Base-by-base conservation (phyloP, 2,329 filamentous ascomycete genomes). In the Capronia coronata region DNA sequence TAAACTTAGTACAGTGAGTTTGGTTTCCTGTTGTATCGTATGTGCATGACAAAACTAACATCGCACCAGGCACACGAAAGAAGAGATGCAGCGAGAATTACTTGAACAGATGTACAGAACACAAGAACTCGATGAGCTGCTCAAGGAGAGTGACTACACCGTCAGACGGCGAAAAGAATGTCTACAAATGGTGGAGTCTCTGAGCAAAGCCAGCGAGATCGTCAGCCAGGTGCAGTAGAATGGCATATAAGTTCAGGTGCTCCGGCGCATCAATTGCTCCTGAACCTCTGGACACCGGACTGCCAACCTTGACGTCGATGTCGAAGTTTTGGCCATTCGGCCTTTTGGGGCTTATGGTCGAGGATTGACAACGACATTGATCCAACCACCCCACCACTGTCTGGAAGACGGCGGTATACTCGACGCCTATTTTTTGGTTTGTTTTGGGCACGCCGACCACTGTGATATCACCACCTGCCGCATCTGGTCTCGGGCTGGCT, bases 71-170 rank as follows among this genome's bases (percentile, higher is more conserved):
- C 87, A 84, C 68, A 94, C 91, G 61, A 97, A 96, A 72, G 91
- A 97, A 61, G 89, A 96, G 68, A 98, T 98, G 91, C 93, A 98
- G 69, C 82, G 86, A 62, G 93, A 98, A 72, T 80, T 98, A 19
- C 79, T 98, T 39, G 91, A 95, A 72, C 90, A 95, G 71, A 93
- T 98, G 86, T 98, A 98, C 77, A 83, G 89, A 67, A 84, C 82
- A 45, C 83, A 87, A 66, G 87, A 91, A 62, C 78, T 96, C 22
- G 93, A 98, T 61, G 90, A 96, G 55, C 76, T 98, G 58, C 83
- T 98, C 58, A 96, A 95, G 78, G 93, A 98, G 73, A 94, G 87
- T 66, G 93, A 98, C 69, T 97, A 95, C 76, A 98, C 93, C 2
- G 78, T 94, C 63, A 82, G 91, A 63, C 79, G 93, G 69, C 80